Evolutionary conservation across 2,329 filamentous ascomycete genomes (phyloP), one percentile per base, ranked within the genome.

Genomic region (Claviceps sp.): DNA sequence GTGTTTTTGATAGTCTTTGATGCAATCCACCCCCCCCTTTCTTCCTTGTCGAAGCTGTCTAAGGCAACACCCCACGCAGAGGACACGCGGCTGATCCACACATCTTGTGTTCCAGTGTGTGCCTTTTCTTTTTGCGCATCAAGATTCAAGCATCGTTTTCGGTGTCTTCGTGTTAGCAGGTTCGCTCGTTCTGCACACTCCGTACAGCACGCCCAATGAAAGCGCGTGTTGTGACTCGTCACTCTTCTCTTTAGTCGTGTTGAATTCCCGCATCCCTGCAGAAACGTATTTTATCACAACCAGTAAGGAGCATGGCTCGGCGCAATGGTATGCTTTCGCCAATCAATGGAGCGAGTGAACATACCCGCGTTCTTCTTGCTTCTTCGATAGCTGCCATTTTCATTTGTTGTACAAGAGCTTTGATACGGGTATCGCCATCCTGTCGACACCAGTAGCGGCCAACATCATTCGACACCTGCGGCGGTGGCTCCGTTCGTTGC

Each of bases 41-140:
- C 10, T 17, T 37, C 26, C 10, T 39, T 14, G 37, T 42, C 37
- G 37, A 42, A 26, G 26, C 34, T 38, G 24, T 50, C 42, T 34
- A 50, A 45, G 51, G 41, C 51, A 37, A 50, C 22, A 49, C 51
- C 37, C 47, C 51, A 49, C 41, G 51, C 38, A 50, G 39, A 37
- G 22, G 43, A 39, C 51, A 50, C 48, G 42, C 39, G 48, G 47
- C 37, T 50, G 51, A 37, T 48, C 47, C 51, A 50, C 51, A 44
- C 14, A 43, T 26, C 14, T 22, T 47, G 30, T 2, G 13, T 47
- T 37, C 45, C 10, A 19, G n/a, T 37, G 45, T 19, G 26, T 37
- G 37, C 19, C 26, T 39, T 45, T 44, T 26, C 50, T 26, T 38
- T 8, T 11, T 41, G 30, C 34, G 37, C n/a, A 42, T 50, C 19